Evolutionary conservation across 2,329 filamentous ascomycete species (phyloP).

Genomic region (Cladosporium sp.): DNA sequence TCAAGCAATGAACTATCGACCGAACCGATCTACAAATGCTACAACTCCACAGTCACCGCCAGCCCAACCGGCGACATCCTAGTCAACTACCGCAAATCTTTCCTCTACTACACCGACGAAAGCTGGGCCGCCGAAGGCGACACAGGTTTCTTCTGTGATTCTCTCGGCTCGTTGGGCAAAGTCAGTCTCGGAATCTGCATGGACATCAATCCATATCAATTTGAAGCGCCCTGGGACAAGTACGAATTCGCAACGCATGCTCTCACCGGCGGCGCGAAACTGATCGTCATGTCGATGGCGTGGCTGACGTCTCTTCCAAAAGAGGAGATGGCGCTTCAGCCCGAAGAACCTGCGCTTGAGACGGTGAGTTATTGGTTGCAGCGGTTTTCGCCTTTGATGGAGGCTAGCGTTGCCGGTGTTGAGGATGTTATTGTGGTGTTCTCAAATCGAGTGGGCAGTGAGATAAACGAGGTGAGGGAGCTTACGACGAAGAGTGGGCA

Average conservation of each 20-base stretch:
- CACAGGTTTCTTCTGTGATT: conserved; percentile 39
- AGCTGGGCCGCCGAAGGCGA: conserved; percentile 54
- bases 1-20: conserved; percentile 3
- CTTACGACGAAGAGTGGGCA: conserved; percentile 34
- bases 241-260: conserved; percentile 62
- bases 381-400: conserved; percentile 62
- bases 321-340: conserved; percentile 50
- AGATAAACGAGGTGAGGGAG: conserved; percentile 39
- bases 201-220: conserved; percentile 65
- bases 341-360: conserved; percentile 64
- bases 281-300: conserved; percentile 75
- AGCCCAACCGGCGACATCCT: conserved; percentile 56
- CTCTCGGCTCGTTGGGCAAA: conserved; percentile 39
- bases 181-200: conserved; percentile 53
- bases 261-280: conserved; percentile 55
- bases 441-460: conserved; percentile 68
- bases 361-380: conserved; percentile 75
- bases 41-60: conserved; percentile 62
- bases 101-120: conserved; percentile 68
- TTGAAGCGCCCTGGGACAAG: conserved; percentile 57
- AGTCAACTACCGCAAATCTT: conserved; percentile 63
- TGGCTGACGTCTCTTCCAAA: conserved; percentile 65
- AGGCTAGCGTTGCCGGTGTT: conserved; percentile 29
- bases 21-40: conserved; percentile 38
- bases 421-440: conserved; percentile 69